Evolutionary conservation across 2,329 filamentous ascomycete genomes (phyloP).

Genomic region (Fusarium vanettenii): DNA sequence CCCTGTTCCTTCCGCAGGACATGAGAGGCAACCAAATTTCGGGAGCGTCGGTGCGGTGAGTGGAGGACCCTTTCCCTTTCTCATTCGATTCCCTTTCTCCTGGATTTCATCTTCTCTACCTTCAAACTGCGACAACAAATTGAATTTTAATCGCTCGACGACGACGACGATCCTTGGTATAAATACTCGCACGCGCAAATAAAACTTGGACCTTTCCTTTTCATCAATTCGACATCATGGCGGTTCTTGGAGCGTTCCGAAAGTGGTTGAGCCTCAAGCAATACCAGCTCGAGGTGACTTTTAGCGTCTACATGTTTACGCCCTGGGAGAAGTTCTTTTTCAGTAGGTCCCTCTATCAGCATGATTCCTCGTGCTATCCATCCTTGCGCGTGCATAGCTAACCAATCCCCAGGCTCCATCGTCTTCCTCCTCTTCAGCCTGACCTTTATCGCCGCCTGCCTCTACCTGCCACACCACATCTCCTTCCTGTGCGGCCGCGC

Average conservation of each 20-base stretch:
- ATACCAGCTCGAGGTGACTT: constrained; percentile 98
- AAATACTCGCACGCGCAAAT: background rate
- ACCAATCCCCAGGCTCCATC: constrained; percentile 77
- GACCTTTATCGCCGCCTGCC: constrained; percentile 84
- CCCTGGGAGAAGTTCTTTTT: constrained; percentile 97
- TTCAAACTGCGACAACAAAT: background rate
- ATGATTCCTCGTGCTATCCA: background rate
- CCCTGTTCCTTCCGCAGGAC: constrained; percentile 1
- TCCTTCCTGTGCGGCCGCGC: constrained; percentile 83
- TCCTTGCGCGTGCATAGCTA: background rate
- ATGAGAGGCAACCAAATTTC: constrained; percentile 31
- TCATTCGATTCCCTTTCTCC: constrained; percentile 24
- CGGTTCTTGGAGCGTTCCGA: constrained; percentile 66
- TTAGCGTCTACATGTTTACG: constrained; percentile 96
- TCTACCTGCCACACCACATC: constrained; percentile 95
- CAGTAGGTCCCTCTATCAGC: constrained; percentile 70
- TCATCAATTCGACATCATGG: constrained; percentile 40
- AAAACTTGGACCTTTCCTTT: background rate
- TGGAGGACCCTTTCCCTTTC: constrained; percentile 13
- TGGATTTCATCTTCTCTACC: constrained; percentile 13
- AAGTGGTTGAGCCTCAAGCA: constrained; percentile 94
- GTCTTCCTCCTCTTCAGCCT: constrained; percentile 91
- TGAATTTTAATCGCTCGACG: constrained; percentile 2
- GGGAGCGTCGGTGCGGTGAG: constrained; percentile 36
- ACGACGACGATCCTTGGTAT: background rate